Base-by-base conservation (phyloP, 176 grass and related monocot species). In the Stipa capillata region DNA sequence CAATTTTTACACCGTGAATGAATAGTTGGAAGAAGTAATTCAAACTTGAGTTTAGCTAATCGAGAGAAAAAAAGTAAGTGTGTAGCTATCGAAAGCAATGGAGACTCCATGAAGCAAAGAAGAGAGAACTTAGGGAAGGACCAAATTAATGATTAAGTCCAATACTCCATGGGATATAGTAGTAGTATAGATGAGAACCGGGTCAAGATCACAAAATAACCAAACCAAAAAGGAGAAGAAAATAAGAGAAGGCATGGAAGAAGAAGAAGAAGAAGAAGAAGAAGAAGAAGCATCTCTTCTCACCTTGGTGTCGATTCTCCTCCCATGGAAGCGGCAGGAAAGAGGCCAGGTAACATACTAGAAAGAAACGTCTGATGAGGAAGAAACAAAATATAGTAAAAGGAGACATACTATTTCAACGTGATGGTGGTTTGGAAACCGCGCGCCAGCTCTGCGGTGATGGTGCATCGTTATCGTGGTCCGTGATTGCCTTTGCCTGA, bases 341-440 rank as follows among this genome's bases (percentile, higher is more conserved):
- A 43, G 24, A 29, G 20, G 54, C 55, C 55, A 50, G 49, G 35
- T 41, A 67, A 43, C n/a, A n/a, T 39, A 11, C 34, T 14, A 49
- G n/a, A 16, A 47, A 17, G 23, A 21, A 37, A 55, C 14, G 20
- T 35, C 11, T 5, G 8, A n/a, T n/a, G n/a, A n/a, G n/a, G n/a
- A 5, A 8, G 17, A 43, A 36, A 17, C 33, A 56, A 48, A 27
- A 70, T 32, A 49, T 16, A 7, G 37, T 0, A 7, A 10, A 42
- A 31, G 66, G 20, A 20, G 0, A 29, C 14, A 16, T 52, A 52
- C 31, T 56, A 20, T 41, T 75, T 41, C 18, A n/a, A 37, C 21
- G 16, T 13, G 55, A 15, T 53, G 81, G 81, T 73, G 18, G 70
- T 32, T 44, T 29, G 62, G 82, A 77, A 77, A 77, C 63, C 50